Percentiles rank a stretch among this genome's conserved stretches.
phyloP scores from a whole-genome alignment of 108 stramenopile genomes.

The Stephanodiscus minutulus region DNA sequence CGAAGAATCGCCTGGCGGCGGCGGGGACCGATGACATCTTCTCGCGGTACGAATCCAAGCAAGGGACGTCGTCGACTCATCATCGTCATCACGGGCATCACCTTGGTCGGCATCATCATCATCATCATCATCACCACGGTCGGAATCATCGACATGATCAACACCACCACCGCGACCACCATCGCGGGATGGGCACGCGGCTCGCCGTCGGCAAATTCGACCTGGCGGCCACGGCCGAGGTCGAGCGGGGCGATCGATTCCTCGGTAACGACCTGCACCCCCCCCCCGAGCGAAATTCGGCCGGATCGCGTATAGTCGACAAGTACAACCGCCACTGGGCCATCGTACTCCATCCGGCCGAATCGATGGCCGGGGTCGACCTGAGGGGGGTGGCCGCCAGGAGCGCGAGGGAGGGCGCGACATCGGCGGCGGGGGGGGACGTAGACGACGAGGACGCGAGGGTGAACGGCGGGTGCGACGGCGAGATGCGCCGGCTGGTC shows the following conservation, averaged over 20 bases:
- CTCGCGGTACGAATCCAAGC: conserved; percentile 70
- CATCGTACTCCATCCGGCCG: conserved; percentile 83
- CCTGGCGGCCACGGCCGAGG: conserved; percentile 78
- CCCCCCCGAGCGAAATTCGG: conserved; percentile 55
- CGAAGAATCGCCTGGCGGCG: conserved; percentile 68
- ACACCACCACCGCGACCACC: conserved; percentile 10
- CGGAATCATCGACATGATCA: conserved; percentile 7
- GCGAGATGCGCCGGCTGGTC: conserved; percentile 74
- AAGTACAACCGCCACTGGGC: conserved; percentile 92
- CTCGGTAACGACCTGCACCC: conserved; percentile 76
- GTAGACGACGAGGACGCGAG: conserved; percentile 74
- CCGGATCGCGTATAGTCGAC: conserved; percentile 73
- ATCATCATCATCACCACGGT: conserved; percentile 28
- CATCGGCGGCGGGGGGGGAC: conserved; percentile 51
- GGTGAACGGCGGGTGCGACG: conserved; percentile 69
- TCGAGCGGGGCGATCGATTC: conserved; percentile 77
- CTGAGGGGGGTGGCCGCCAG: conserved; percentile 60
- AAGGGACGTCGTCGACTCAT: too few relatives aligned
- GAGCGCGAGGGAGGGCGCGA: conserved; percentile 50
- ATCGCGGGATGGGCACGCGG: conserved; percentile 42
- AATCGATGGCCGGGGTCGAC: conserved; percentile 73
- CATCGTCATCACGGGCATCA: conserved; percentile 1
- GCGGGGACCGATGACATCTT: conserved; percentile 87
- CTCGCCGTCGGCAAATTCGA: conserved; percentile 88
- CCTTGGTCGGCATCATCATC: conserved; percentile 4